Evolutionary conservation across 306 rosid genomes (phyloP).

Genomic region (apple (Malus domestica)): DNA sequence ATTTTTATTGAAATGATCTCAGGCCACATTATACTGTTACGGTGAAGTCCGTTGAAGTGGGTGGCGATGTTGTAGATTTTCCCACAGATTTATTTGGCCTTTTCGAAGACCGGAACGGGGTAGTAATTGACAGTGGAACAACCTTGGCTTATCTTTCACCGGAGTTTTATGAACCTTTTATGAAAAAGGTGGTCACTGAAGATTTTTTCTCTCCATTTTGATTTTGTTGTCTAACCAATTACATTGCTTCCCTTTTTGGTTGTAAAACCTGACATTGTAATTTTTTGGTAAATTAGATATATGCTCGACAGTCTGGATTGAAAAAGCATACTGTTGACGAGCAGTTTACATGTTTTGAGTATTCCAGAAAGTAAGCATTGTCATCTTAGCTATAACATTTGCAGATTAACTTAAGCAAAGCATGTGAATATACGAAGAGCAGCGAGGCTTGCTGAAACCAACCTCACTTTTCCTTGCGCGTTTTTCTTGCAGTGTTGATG

Average conservation of each 20-base stretch:
- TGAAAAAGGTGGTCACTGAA: conserved; percentile 37
- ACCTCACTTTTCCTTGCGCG: not conserved
- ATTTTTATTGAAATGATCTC: conserved; percentile 18
- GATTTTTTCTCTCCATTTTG: conserved; percentile 6
- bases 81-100: conserved; percentile 49
- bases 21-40: conserved; percentile 87
- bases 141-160: conserved; percentile 78
- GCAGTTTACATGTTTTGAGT: conserved; percentile 57
- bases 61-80: conserved; percentile 42
- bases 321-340: conserved; percentile 37
- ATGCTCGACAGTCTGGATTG: conserved; percentile 40
- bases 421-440: not conserved
- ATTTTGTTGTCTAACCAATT: conserved; percentile 16
- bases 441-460: not conserved
- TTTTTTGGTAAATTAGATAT: conserved; percentile 34
- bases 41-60: conserved; percentile 73
- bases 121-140: conserved; percentile 91
- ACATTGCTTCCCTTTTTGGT: not conserved
- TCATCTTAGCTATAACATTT: conserved; percentile 17
- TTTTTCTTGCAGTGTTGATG: conserved; percentile 52
- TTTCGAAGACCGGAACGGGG: conserved; percentile 41
- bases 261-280: not conserved
- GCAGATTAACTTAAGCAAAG: not conserved
- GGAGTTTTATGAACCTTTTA: conserved; percentile 33
- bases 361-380: conserved; percentile 34